Evolutionary conservation across 2,329 filamentous ascomycete genomes (phyloP), one percentile per base, ranked within the genome.

Genomic region (Hypoxylon sp.): DNA sequence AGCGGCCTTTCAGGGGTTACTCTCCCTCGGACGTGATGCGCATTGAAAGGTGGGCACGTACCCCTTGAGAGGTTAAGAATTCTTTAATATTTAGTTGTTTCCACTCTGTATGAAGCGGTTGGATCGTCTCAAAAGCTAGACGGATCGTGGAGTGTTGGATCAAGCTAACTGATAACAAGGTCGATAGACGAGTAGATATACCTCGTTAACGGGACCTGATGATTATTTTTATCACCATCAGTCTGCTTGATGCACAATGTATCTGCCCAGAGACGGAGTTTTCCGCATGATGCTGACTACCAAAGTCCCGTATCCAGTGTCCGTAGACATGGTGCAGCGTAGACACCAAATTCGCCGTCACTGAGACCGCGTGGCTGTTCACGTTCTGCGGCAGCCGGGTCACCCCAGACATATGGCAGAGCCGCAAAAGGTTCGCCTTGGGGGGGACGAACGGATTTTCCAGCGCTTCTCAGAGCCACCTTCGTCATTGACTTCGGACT

Each of bases 191-290:
- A 51, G 46, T 59, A 59, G 0, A 51, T 59, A 8, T 32, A 32
- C 16, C 37, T 43, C 55, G 51, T 59, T 9, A 59, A n/a, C 14
- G 46, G 46, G 12, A 59, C 55, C 12, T 58, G 46, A 29, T 50
- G 23, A 9, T 58, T 51, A 25, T 58, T 58, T 19, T 59, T 46
- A 2, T 51, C 1, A n/a, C 43, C 12, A 12, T 59, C 46, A 6
- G 7, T 39, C 23, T 59, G 46, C n/a, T 59, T 59, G 16, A 59
- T 59, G 5, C 46, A 59, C 5, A 59, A n/a, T 4, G 55, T 34
- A 19, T 59, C 55, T 30, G 25, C 55, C 55, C 55, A 59, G n/a
- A 59, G 45, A 5, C 46, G n/a, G 12, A 59, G 45, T 21, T 43
- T 4, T 23, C 32, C 45, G n/a, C 5, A 39, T 30, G 23, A 12